Evolutionary conservation across 495 filamentous ascomycete species (phyloP), one percentile per base, ranked within the genome.

Genomic region (Neurospora cerealis): DNA sequence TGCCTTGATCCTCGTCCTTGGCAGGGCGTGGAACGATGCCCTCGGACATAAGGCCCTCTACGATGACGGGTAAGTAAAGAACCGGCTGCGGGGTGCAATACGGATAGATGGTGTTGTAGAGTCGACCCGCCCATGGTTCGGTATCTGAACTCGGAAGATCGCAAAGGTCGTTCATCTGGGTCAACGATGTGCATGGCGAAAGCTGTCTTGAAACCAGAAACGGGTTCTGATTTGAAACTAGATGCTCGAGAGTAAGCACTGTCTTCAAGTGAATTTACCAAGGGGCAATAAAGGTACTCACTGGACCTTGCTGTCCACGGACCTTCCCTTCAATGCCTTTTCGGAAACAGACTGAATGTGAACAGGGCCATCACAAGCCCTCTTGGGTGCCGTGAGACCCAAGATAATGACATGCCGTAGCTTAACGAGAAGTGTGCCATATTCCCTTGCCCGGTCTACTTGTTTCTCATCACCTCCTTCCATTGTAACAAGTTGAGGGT

Each of bases 71-170:
- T 32, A 9, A 34, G 15, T 7, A 36, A 39, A 44, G 60, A 15
- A 28, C 21, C 8, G 46, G 5, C 13, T 9, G 10, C 1, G 4
- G 28, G 28, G 19, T 19, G 54, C 4, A 46, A 32, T 2, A 46
- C 2, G 6, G 11, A 71, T 39, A 11, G 32, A 2, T 17, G 11
- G 21, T 10, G 4, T 1, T 48, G 37, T 62, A 28, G 6, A 0
- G 1, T 9, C 5, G 1, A 70, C 76, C 11, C 19, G 77, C 77
- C 73, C 69, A 37, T 77, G 0, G 71, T 69, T 28, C 73, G 54
- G 24, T 78, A 78, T 4, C 71, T 72, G 44, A 78, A 78, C 36
- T 28, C 24, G 24, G 34, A 78, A 74, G 4, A 75, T 9, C 0
- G 75, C 75, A 34, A 77, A 3, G 77, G 73, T 1, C 75, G 71